phyloP scores from a whole-genome alignment of 345 rosid genomes.

The Citrus reticulata region DNA sequence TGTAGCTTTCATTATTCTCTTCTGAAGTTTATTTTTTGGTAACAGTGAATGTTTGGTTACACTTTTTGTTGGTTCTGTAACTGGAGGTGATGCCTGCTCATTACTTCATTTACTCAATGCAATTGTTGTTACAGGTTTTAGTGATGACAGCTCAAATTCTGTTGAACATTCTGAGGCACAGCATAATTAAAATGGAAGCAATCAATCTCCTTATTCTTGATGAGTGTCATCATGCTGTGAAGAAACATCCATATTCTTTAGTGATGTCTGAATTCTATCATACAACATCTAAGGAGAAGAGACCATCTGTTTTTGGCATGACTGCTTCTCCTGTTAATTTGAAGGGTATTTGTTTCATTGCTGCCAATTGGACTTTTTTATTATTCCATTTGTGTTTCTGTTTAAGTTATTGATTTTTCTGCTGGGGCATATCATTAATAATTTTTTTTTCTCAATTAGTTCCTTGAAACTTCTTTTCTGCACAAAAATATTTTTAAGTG shows the following conservation, averaged over 20 bases:
- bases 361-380: background rate
- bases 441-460: background rate
- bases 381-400: conserved; percentile 1
- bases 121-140: conserved; percentile 50
- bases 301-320: conserved; percentile 98
- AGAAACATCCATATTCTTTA: conserved; percentile 96
- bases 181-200: conserved; percentile 88
- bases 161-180: conserved; percentile 91
- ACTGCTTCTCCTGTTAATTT: conserved; percentile 99
- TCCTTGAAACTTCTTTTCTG: background rate
- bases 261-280: conserved; percentile 99
- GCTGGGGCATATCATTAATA: background rate
- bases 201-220: conserved; percentile 90
- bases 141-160: conserved; percentile 99
- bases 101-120: conserved; percentile 9
- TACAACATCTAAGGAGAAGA: conserved; percentile 77
- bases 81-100: conserved; percentile 4
- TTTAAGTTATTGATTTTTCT: background rate
- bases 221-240: conserved; percentile 99
- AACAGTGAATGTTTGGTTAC: background rate
- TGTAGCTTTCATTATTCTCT: background rate
- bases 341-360: conserved; percentile 55
- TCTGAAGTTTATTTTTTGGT: background rate
- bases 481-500: background rate
- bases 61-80: background rate